Evolutionary conservation across 176 grass and related monocot species (phyloP), one percentile per base, ranked within the genome.

Genomic region (Tillandsia fasciculata): DNA sequence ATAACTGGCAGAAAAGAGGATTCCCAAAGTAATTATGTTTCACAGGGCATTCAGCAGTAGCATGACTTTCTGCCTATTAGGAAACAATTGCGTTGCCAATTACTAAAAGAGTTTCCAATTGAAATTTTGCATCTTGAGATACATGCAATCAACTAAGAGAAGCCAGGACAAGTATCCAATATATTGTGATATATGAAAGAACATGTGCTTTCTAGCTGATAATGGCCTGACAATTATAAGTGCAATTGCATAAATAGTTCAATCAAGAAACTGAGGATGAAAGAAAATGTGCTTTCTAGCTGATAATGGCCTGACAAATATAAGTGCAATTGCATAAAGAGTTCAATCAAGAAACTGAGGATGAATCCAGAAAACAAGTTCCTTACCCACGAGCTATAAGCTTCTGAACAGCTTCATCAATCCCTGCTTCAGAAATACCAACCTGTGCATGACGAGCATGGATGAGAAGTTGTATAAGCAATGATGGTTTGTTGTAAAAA

Each of bases 381-480:
- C 52, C 69, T 87, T 89, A 92, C 89, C 93, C 93, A 53, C 89
- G 76, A 68, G 81, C 86, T 73, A 91, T 76, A 65, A 96, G 86
- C 73, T 92, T 96, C 73, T 90, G 76, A 57, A 85, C 79, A 77
- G 86, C 88, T 72, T 85, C 81, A 71, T 92, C 88, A 79, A 96
- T 96, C 77, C 93, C 93, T 77, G 70, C 80, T 66, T 96, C 89
- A 72, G 88, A 85, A 83, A 96, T 85, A 53, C 93, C 93, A 89
- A 96, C 93, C 93, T 96, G 78, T 70, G 77, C 11, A 80, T 51
- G 26, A 70, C 69, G 33, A 42, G 33, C 33, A 42, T 42, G 33
- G 33, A 42, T 42, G 33, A 42, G 56, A 70, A 71, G 61, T 70
- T 64, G 68, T 54, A 52, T 15, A 58, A 65, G 72, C 51, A 72